Evolutionary conservation across 768 basidiomycete genomes (phyloP).

Genomic region (Rhizopogon vesiculosus): DNA sequence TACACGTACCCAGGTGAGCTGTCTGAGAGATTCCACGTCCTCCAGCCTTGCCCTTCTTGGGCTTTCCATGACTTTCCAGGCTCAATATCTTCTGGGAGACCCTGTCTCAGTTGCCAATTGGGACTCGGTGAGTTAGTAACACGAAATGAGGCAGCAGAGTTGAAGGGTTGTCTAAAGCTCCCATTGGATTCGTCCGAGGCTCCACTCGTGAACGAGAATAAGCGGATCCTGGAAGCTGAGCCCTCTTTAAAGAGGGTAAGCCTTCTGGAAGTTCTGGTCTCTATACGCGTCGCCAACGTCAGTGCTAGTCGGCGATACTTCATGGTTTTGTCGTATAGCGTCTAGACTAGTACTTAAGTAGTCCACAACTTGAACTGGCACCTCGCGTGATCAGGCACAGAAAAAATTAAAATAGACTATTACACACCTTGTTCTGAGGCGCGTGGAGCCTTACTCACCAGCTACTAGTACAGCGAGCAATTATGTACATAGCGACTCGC

Average conservation of each 20-base stretch:
- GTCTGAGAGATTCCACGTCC: constrained; percentile 36
- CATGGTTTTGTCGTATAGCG: neutral
- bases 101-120: constrained; percentile 39
- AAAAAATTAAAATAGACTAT: no score
- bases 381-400: no score
- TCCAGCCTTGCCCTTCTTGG: constrained; percentile 31
- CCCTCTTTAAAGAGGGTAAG: neutral
- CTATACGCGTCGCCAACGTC: neutral
- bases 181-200: neutral
- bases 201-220: constrained; percentile 1
- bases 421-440: no score
- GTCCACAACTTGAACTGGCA: neutral
- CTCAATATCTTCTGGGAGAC: constrained; percentile 18
- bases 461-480: no score
- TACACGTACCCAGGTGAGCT: constrained; percentile 24
- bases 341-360: neutral
- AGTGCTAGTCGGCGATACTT: neutral
- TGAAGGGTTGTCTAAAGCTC: constrained; percentile 8
- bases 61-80: constrained; percentile 24
- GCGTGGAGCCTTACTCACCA: no score
- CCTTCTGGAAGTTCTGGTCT: no score
- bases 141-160: constrained; percentile 27
- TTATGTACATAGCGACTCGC: no score
- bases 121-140: constrained; percentile 35
- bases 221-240: neutral